Evolutionary conservation across 495 filamentous ascomycete genomes (phyloP).

Genomic region (Cryomyces minteri): DNA sequence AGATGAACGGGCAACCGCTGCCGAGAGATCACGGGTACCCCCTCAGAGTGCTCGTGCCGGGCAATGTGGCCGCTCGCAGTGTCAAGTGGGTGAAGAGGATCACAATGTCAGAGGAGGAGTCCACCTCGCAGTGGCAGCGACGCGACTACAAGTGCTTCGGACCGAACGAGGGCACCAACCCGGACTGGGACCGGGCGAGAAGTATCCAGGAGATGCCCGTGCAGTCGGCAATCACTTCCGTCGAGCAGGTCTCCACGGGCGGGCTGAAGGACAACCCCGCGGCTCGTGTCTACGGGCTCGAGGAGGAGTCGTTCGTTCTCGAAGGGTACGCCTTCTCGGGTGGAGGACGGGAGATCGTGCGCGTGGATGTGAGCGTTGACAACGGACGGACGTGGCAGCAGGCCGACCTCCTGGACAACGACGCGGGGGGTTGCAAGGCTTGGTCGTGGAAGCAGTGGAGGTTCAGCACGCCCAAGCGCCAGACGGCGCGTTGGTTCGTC

Average conservation of each 20-base stretch:
- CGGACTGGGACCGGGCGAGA: slow-evolving; percentile 18
- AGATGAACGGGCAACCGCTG: slow-evolving; percentile 20
- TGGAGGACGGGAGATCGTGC: slow-evolving; percentile 26
- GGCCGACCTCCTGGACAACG: slow-evolving; percentile 24
- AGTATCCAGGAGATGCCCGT: slow-evolving; percentile 33
- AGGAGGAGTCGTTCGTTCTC: slow-evolving; percentile 18
- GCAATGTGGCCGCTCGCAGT: slow-evolving; percentile 16
- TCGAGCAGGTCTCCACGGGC: slow-evolving; percentile 17
- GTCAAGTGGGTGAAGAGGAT: slow-evolving; percentile 22
- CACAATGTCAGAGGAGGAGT: slow-evolving; percentile 18
- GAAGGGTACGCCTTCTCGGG: slow-evolving; percentile 30
- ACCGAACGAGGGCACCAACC: slow-evolving; percentile 19
- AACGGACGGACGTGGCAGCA: slow-evolving; percentile 8
- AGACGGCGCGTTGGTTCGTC: slow-evolving; percentile 22
- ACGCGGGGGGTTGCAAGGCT: slow-evolving; percentile 20
- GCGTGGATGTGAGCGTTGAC: slow-evolving; percentile 23
- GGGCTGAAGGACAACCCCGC: slow-evolving; percentile 11
- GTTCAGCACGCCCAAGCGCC: slow-evolving; percentile 22
- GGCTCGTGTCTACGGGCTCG: slow-evolving; percentile 17
- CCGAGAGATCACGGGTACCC: slow-evolving; percentile 18
- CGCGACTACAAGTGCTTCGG: slow-evolving; percentile 31
- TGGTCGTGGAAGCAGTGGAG: slow-evolving; percentile 39
- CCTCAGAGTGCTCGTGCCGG: slow-evolving; percentile 19
- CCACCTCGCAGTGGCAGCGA: slow-evolving; percentile 24
- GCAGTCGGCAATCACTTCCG: slow-evolving; percentile 24